Evolutionary conservation across 176 grass and related monocot species (phyloP).

Genomic region (Luzula sylvatica): DNA sequence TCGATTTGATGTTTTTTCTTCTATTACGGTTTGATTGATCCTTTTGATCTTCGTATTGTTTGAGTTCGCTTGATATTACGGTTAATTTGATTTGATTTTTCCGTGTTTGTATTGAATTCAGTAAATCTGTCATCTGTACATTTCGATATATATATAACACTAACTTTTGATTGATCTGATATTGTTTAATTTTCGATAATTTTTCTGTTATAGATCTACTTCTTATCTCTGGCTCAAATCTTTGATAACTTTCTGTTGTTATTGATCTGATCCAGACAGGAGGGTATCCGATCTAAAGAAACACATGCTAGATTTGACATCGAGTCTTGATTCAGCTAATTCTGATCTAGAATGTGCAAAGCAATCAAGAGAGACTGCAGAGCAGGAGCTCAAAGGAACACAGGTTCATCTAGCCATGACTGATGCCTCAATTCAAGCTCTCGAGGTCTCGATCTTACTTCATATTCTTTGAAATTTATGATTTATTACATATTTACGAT

Average conservation of each 20-base stretch:
- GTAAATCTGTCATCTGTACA: too few relatives aligned
- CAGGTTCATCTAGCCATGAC: conserved; percentile 49
- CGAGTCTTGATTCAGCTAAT: conserved; percentile 24
- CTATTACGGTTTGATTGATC: too few relatives aligned
- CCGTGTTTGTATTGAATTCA: not conserved
- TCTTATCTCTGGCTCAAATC: not conserved
- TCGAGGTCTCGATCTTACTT: conserved; percentile 22
- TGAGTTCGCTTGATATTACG: not conserved
- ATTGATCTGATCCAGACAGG: conserved; percentile 29
- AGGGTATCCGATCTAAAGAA: conserved; percentile 52
- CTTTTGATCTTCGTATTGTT: too few relatives aligned
- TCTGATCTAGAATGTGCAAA: conserved; percentile 43
- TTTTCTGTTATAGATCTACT: not conserved
- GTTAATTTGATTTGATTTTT: not conserved
- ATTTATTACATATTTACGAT: not conserved
- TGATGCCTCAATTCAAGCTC: conserved; percentile 32
- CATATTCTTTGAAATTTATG: not conserved
- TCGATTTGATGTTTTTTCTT: too few relatives aligned
- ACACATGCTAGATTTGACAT: conserved; percentile 28
- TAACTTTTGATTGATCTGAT: too few relatives aligned
- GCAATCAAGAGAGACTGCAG: conserved; percentile 36
- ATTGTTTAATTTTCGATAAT: too few relatives aligned
- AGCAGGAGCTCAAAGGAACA: conserved; percentile 43
- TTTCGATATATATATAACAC: too few relatives aligned
- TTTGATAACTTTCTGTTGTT: not conserved